These are phyloP conservation scores for Avicennia marina DNA, from an alignment of 257 asterid genomes.

Conservation along the genomic window DNA sequence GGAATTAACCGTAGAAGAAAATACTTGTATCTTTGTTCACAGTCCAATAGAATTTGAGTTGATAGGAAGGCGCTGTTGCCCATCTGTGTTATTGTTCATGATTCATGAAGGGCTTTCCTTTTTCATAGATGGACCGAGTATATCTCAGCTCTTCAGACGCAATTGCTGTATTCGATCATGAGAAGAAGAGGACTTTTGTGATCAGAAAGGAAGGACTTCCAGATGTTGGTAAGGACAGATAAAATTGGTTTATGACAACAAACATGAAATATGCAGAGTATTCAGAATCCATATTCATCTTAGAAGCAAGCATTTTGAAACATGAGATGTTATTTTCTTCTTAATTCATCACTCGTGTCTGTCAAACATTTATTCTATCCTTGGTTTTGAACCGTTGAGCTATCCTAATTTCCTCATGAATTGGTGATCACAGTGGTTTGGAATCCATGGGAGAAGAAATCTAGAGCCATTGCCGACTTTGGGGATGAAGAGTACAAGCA, in stretches of 20 bases:
- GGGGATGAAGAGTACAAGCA: conserved; percentile 81
- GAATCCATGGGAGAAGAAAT: conserved; percentile 90
- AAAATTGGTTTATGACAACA: neutral
- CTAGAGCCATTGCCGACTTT: conserved; percentile 50
- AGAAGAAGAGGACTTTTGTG: conserved; percentile 55
- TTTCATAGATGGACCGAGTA: conserved; percentile 68
- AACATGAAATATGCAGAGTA: too few relatives aligned
- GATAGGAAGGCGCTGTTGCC: neutral
- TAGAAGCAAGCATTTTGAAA: too few relatives aligned
- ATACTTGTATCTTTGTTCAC: neutral
- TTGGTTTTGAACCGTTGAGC: too few relatives aligned
- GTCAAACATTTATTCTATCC: too few relatives aligned
- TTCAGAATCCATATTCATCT: too few relatives aligned
- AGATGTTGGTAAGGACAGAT: conserved; percentile 57
- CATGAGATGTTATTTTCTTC: too few relatives aligned
- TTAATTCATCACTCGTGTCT: too few relatives aligned
- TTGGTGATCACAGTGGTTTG: conserved; percentile 52
- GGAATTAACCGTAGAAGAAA: too few relatives aligned
- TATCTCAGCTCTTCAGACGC: conserved; percentile 67
- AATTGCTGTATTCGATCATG: conserved; percentile 73
- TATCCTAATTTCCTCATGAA: neutral
- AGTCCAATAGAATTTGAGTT: neutral
- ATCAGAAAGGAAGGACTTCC: conserved; percentile 79
- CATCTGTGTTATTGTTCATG: neutral
- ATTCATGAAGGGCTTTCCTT: neutral